phyloP scores from a whole-genome alignment of 306 rosid genomes.

The Quillaja saponaria region DNA sequence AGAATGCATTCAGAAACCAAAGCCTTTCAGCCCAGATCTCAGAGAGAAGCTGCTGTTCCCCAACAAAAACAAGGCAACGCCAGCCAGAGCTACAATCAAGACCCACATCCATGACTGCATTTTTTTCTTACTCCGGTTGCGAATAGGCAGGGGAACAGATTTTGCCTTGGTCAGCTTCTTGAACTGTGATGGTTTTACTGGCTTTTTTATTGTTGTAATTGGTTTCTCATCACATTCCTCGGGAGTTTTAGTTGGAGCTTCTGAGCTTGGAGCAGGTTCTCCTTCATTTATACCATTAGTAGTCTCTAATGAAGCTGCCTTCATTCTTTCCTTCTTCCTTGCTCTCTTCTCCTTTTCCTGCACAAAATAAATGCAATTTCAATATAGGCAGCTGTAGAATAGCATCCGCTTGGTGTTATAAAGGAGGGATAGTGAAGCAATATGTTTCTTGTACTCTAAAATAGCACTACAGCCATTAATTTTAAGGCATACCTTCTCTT shows the following conservation, averaged over 20 bases:
- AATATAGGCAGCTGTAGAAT: slow-evolving; percentile 18
- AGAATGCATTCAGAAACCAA: slow-evolving; percentile 47
- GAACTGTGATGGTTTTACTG: slow-evolving; percentile 54
- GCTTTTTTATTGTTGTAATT: slow-evolving; percentile 42
- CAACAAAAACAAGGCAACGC: slow-evolving; percentile 46
- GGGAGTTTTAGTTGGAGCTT: slow-evolving; percentile 29
- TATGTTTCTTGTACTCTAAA: not conserved
- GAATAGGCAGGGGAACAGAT: slow-evolving; percentile 62
- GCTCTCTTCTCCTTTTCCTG: slow-evolving; percentile 77
- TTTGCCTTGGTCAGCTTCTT: slow-evolving; percentile 56
- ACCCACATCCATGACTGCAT: slow-evolving; percentile 87
- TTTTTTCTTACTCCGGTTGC: slow-evolving; percentile 71
- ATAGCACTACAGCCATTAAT: not conserved
- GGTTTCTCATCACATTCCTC: slow-evolving; percentile 52
- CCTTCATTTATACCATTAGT: slow-evolving; percentile 36
- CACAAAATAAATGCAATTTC: slow-evolving; percentile 18
- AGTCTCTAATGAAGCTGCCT: slow-evolving; percentile 38
- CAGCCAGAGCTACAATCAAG: slow-evolving; percentile 33
- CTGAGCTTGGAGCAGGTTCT: slow-evolving; percentile 46
- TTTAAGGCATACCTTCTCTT: slow-evolving; percentile 62
- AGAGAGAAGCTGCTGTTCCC: slow-evolving; percentile 47
- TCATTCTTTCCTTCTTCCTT: slow-evolving; percentile 74
- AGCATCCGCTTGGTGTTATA: not conserved
- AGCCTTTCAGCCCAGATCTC: slow-evolving; percentile 40
- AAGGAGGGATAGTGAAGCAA: not conserved